Conservation (phyloP, 768 basidiomycete species). For the Auriculariales sp. region DNA sequence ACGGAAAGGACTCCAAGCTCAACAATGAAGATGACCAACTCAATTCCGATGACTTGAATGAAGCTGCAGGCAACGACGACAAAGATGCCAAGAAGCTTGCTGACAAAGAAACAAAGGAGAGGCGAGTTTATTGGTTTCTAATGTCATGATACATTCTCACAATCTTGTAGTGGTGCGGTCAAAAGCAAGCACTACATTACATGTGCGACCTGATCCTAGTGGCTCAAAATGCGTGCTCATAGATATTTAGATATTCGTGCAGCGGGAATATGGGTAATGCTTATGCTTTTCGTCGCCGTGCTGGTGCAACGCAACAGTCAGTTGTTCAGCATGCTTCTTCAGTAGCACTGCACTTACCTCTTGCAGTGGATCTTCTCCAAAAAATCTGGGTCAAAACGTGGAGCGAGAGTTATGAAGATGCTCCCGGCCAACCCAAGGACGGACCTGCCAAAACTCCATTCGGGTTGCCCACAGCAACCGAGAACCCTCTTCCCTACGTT, state of each 20-base stretch:
- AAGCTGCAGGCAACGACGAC: background rate
- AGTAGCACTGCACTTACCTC: background rate
- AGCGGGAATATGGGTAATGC: background rate
- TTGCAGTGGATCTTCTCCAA: background rate
- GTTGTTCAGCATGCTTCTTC: background rate
- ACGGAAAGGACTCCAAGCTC: background rate
- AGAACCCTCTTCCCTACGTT: background rate
- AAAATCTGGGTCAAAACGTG: background rate
- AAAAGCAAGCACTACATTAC: background rate
- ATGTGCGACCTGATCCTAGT: too few species aligned
- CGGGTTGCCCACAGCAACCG: background rate
- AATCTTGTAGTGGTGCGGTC: background rate
- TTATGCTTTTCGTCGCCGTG: background rate
- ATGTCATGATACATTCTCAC: too few species aligned
- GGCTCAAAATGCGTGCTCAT: background rate
- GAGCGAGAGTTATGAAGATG: background rate
- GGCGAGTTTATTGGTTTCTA: too few species aligned
- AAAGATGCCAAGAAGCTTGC: background rate
- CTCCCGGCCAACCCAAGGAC: background rate
- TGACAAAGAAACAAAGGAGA: background rate
- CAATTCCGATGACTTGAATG: background rate
- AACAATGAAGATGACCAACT: background rate
- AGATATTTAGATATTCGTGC: background rate
- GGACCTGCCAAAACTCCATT: background rate
- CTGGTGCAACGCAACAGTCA: background rate